A percentile compares a stretch with the other conserved stretches of the same genome.
These are phyloP conservation scores for Ganoderma lucidum DNA, from an alignment of 1,284 basidiomycete genomes.

Conservation along the genomic window DNA sequence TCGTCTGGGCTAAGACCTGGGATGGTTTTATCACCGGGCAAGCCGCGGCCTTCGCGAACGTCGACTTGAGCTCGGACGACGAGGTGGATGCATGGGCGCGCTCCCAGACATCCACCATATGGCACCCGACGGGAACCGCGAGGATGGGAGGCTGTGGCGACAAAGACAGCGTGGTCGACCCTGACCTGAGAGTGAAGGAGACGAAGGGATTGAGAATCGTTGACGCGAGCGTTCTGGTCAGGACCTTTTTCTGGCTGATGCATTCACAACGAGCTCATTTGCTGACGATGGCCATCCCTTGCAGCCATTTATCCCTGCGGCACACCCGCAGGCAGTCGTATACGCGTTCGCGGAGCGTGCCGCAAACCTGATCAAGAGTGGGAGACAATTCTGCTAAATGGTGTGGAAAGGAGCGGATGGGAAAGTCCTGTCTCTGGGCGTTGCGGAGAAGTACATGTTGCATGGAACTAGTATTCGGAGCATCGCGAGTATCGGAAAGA, in stretches of 20 bases:
- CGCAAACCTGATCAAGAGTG: conserved; percentile 30
- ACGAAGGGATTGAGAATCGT: conserved; percentile 37
- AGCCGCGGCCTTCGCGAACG: conserved; percentile 42
- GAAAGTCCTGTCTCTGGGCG: too few species aligned
- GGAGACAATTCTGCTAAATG: conserved; percentile 8
- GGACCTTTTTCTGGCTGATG: conserved; percentile 13
- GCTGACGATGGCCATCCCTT: conserved; percentile 1
- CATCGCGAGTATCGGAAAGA: background rate
- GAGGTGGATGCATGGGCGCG: conserved; percentile 27
- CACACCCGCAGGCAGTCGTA: conserved; percentile 28
- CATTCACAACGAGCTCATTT: background rate
- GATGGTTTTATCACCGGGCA: conserved; percentile 41
- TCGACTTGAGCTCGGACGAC: conserved; percentile 28
- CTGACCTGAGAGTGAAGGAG: conserved; percentile 39
- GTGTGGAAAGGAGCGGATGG: background rate
- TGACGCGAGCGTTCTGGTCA: conserved; percentile 41
- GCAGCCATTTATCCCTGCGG: conserved; percentile 30
- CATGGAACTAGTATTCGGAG: background rate
- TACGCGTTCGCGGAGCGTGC: conserved; percentile 33
- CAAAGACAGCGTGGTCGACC: conserved; percentile 36
- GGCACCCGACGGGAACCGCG: conserved; percentile 38
- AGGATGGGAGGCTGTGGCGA: conserved; percentile 33
- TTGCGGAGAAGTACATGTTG: background rate
- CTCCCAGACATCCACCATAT: conserved; percentile 10
- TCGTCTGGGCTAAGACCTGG: conserved; percentile 45